Evolutionary conservation across 2,329 filamentous ascomycete species (phyloP), one percentile per base, ranked within the genome.

Genomic region (Botrytis fabae): DNA sequence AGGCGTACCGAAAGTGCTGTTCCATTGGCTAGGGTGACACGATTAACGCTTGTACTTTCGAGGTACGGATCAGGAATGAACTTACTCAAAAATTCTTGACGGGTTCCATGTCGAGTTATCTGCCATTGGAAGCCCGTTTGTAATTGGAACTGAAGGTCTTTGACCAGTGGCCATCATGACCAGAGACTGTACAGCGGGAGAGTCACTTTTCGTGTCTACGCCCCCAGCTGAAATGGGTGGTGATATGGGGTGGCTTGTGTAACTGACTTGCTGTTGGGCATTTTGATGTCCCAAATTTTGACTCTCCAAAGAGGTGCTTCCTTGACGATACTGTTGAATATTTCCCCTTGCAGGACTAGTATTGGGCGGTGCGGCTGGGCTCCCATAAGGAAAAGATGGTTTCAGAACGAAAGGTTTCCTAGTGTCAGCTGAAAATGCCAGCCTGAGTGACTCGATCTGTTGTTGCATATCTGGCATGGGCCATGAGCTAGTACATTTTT

Each of bases 381-480:
- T 96, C 73, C 93, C 92, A 79, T 95, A 94, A 0, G 94, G 94
- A 80, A 98, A 97, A 68, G 89, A 92, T 4, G 93, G 89, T 82
- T 97, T 97, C 73, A 98, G 84, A 76, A 95, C 93, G 81, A 98
- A 98, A 2, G 94, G 92, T 80, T 94, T 95, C 77, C 88, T 90
- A 38, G 87, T 88, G 81, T 98, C 93, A 70, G 93, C 93, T 42
- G 95, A 98, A 80, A 98, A 98, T 7, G 95, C 95, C 80, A 95
- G 90, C 59, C 95, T 90, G 46, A 98, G 88, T 57, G 93, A 92
- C 80, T 98, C 92, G 76, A 98, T 94, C 82, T 98, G 94, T 70
- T 90, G 91, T 81, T 97, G 91, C 83, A 97, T 92, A 78, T 98
- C 95, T 3, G 93, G 92, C 88, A 97, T 94, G 2, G 93, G 92